Conservation (phyloP, 176 grass and related monocot genomes). For the Ensete glaucum region DNA sequence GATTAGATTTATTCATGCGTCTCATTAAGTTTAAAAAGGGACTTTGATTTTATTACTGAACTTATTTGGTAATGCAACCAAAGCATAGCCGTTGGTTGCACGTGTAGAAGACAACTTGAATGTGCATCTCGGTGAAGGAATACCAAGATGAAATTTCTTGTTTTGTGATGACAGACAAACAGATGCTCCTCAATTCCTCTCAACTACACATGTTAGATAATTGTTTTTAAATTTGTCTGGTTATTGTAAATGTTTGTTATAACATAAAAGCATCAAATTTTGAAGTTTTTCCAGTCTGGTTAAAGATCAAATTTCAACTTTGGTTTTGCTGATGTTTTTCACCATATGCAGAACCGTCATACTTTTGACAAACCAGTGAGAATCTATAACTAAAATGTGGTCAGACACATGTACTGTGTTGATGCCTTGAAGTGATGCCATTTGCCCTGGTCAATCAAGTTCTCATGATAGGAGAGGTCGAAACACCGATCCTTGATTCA, state of each 20-base stretch:
- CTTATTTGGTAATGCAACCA: no score
- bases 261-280: background rate
- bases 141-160: no score
- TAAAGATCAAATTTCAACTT: background rate
- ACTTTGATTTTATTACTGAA: no score
- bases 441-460: background rate
- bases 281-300: background rate
- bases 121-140: no score
- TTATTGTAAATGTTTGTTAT: background rate
- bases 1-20: no score
- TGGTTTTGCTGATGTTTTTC: background rate
- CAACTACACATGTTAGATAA: background rate
- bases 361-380: slow-evolving; percentile 61
- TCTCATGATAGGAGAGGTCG: background rate
- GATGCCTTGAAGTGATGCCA: background rate
- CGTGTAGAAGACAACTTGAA: no score
- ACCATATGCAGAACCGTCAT: slow-evolving; percentile 60
- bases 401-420: background rate
- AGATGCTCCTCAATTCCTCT: no score
- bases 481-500: background rate
- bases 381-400: slow-evolving; percentile 54
- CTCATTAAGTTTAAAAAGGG: no score
- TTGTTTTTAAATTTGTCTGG: background rate
- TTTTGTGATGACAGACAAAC: no score
- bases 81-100: no score